Evolutionary conservation across 208 protist species (phyloP).

Genomic region (Trypanosoma lewisi): DNA sequence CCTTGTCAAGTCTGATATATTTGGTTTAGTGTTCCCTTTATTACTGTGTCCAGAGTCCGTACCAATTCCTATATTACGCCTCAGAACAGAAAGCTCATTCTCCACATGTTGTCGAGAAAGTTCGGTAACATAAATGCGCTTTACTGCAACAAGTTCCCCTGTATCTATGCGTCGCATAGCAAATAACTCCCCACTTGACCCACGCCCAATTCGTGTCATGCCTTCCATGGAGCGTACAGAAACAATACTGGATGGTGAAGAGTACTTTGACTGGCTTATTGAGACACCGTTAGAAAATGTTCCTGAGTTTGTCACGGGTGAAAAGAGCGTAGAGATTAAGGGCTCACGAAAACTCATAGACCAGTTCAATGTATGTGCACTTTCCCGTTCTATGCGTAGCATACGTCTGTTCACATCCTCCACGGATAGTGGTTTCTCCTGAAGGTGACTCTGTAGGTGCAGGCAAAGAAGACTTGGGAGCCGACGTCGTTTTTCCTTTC

Average conservation of each 20-base stretch:
- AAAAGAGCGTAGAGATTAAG: constrained; percentile 1
- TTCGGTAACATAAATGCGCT: constrained; percentile 31
- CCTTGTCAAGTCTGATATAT: neutral
- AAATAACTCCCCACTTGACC: constrained; percentile 27
- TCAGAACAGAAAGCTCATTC: constrained; percentile 27
- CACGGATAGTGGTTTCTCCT: neutral
- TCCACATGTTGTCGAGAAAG: constrained; percentile 22
- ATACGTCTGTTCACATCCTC: constrained; percentile 12
- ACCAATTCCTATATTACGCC: constrained; percentile 1
- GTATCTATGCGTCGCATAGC: constrained; percentile 17
- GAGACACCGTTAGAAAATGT: neutral
- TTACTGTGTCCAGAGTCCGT: neutral
- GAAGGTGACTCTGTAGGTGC: constrained; percentile 7
- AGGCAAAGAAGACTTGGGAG: constrained; percentile 19
- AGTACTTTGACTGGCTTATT: neutral
- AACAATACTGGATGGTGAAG: constrained; percentile 9
- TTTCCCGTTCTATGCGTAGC: neutral
- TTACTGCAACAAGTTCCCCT: constrained; percentile 31
- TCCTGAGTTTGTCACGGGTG: neutral
- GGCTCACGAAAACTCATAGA: constrained; percentile 11
- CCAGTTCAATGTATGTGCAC: neutral
- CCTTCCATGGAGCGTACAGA: constrained; percentile 15
- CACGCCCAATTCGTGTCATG: constrained; percentile 24
- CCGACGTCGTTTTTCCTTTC: neutral
- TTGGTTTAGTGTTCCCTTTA: neutral